Conservation (phyloP, 2,329 filamentous ascomycete genomes). For the Fusarium zealandicum region DNA sequence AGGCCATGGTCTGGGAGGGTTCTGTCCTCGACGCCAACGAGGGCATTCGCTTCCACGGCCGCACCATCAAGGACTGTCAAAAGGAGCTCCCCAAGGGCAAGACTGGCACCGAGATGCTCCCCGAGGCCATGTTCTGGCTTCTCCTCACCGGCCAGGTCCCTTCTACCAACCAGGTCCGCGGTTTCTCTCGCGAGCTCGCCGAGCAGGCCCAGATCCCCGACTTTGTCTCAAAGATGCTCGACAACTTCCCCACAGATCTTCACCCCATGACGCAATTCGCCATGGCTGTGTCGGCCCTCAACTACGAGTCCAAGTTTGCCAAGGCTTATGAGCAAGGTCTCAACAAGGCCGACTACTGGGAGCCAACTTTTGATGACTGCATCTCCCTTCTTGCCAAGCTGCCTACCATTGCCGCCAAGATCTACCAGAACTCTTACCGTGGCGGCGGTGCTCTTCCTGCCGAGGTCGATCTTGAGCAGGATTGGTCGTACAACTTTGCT, state of each 20-base stretch:
- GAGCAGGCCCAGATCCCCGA: constrained; percentile 82
- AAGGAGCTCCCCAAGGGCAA: constrained; percentile 90
- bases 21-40: constrained; percentile 96
- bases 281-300: constrained; percentile 93
- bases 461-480: constrained; percentile 81
- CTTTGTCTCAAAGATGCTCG: constrained; percentile 87
- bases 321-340: constrained; percentile 90
- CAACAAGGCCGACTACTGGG: constrained; percentile 98
- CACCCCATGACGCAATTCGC: constrained; percentile 99
- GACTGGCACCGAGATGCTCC: constrained; percentile 94
- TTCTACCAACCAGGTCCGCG: constrained; percentile 79
- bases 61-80: constrained; percentile 98
- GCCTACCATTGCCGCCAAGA: constrained; percentile 94
- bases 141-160: constrained; percentile 93
- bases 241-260: constrained; percentile 85
- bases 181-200: constrained; percentile 84
- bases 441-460: constrained; percentile 77
- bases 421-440: constrained; percentile 90
- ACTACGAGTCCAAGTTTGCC: constrained; percentile 92
- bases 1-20: constrained; percentile 98
- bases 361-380: constrained; percentile 94
- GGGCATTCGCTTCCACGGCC: constrained; percentile 97
- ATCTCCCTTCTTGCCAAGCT: constrained; percentile 96
- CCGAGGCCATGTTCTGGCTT: constrained; percentile 99
- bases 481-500: constrained; percentile 99